These are phyloP conservation scores for Eimeria zaria DNA, from an alignment of 169 alveolate genomes.

Conservation along the genomic window DNA sequence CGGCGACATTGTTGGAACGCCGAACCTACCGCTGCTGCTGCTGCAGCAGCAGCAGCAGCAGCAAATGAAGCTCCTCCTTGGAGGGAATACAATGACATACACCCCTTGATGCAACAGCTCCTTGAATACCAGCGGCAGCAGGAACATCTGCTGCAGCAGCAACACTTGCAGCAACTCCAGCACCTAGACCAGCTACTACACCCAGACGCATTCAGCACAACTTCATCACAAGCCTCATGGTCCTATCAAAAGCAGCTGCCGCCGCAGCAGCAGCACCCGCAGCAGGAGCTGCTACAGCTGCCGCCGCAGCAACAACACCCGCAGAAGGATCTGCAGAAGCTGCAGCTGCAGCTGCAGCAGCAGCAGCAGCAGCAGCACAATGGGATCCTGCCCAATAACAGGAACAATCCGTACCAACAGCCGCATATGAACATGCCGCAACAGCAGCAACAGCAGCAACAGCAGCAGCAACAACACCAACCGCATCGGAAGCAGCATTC, in stretches of 20 bases:
- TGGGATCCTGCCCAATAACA: not conserved
- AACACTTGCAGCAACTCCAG: constrained; percentile 22
- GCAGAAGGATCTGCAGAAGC: not conserved
- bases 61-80: not conserved
- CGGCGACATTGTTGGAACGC: not conserved
- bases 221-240: not conserved
- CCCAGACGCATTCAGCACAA: not conserved
- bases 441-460: not conserved
- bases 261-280: constrained; percentile 17
- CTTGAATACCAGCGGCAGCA: constrained; percentile 35
- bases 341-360: constrained; percentile 15
- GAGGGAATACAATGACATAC: not conserved
- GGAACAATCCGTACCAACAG: not conserved
- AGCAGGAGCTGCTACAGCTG: not conserved
- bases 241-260: not conserved
- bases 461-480: not conserved
- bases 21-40: not conserved
- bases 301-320: not conserved
- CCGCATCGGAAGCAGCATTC: not conserved
- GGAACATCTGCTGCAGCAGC: constrained; percentile 33
- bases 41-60: constrained; percentile 29
- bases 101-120: not conserved
- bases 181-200: not conserved
- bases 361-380: not conserved
- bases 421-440: not conserved